Percentiles rank a stretch among this genome's conserved stretches.
Evolutionary conservation across 169 alveolate species (phyloP).

Genomic region (Cryptosporidium baileyi): DNA sequence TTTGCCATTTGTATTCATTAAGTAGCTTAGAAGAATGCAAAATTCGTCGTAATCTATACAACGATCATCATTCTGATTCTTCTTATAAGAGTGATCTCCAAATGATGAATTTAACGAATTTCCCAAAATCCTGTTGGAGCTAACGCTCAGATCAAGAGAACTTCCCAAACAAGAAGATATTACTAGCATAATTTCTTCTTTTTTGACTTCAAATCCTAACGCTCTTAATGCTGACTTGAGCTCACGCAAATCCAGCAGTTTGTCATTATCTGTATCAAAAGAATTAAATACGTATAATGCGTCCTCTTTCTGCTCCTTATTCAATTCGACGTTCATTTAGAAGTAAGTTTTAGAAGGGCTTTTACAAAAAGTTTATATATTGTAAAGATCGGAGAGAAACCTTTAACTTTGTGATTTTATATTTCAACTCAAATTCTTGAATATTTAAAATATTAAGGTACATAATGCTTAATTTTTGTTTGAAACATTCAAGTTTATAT

Average conservation of each 20-base stretch:
- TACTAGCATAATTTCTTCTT: conserved; percentile 82
- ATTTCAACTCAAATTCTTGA: too few species aligned
- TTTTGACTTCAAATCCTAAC: conserved; percentile 86
- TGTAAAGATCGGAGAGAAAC: too few species aligned
- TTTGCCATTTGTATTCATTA: neutral
- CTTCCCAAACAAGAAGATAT: conserved; percentile 71
- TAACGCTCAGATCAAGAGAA: conserved; percentile 2
- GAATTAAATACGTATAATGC: conserved; percentile 86
- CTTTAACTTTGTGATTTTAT: too few species aligned
- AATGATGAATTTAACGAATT: neutral
- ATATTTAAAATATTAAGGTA: too few species aligned
- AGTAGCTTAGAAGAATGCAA: conserved; percentile 1
- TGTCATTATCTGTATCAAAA: conserved; percentile 86
- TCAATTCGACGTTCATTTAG: too few species aligned
- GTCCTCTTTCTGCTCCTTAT: conserved; percentile 85
- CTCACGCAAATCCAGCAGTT: conserved; percentile 84
- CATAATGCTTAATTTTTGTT: too few species aligned
- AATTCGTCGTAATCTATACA: conserved; percentile 17
- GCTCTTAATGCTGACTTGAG: conserved; percentile 88
- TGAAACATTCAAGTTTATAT: too few species aligned
- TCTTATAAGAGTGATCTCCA: neutral
- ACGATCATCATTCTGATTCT: neutral
- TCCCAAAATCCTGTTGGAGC: neutral
- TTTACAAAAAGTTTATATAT: too few species aligned
- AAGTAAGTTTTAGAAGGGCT: too few species aligned